Base-by-base conservation (phyloP, 257 asterid genomes). In the Linderniella brevidens region DNA sequence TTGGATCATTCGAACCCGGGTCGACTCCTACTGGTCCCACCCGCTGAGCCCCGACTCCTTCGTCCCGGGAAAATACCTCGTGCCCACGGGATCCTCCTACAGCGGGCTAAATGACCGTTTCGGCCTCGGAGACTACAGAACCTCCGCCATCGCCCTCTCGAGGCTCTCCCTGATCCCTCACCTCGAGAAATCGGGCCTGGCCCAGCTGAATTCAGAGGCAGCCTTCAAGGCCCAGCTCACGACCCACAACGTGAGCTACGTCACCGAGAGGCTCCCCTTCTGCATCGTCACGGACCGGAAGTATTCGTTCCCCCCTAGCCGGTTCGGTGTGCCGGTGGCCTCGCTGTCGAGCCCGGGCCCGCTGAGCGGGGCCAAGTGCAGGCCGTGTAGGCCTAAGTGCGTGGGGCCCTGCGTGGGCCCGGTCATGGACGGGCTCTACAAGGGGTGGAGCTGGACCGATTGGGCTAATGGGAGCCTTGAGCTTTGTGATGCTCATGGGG, bases 381-480 rank as follows among this genome's bases (percentile, higher is more conserved):
- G 98, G 72, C 94, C 96, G 0, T 90, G 98, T 48, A 72, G 18
- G 40, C 86, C 96, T 0, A 41, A 54, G 0, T 90, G 98, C 35
- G 69, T 35, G 0, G 83, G 82, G 11, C 13, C 76, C 0, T 90
- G 98, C 10, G 82, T 80, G 5, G 82, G 75, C 36, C 77, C 71
- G 1, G 37, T 74, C 1, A 88, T 84, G 96, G 46, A 52, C n/a
- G 52, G 55, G 58, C 65, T 85, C 0, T 16, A 60, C 29, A 74
- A 35, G 35, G 58, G 72, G 32, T 85, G 98, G 98, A 79, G 98
- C 68, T 85, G 96, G 96, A 85, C 87, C 0, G 81, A 80, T 48
- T 90, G 94, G 96, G 58, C 72, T n/a, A 63, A 79, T 25, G 62
- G 63, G 57, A 37, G 72, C 1, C 53, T 84, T 1, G 63, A 74